Conservation (phyloP, 495 filamentous ascomycete genomes). For the Neurospora sp. region DNA sequence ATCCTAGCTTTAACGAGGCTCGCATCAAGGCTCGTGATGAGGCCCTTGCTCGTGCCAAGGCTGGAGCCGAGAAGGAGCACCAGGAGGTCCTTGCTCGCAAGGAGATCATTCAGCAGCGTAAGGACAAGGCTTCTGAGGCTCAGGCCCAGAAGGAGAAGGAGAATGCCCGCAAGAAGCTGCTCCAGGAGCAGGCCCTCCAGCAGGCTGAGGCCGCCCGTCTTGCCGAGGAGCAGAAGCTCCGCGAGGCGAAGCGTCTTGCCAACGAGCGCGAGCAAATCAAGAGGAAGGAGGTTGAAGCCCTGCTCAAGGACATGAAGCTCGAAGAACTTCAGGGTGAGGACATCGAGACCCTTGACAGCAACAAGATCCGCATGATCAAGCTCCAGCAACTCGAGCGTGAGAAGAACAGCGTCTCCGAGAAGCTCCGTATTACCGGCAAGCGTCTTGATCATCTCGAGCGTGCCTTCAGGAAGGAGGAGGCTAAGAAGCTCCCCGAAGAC, state of each 20-base stretch:
- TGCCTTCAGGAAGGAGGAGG: slow-evolving; percentile 87
- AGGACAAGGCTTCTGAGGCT: slow-evolving; percentile 79
- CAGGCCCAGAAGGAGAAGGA: slow-evolving; percentile 83
- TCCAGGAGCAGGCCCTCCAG: slow-evolving; percentile 72
- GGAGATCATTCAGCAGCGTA: slow-evolving; percentile 88
- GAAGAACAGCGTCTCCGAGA: slow-evolving; percentile 88
- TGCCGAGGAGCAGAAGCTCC: slow-evolving; percentile 79
- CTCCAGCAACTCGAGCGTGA: slow-evolving; percentile 92
- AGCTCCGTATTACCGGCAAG: slow-evolving; percentile 82
- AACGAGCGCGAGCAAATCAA: slow-evolving; percentile 87
- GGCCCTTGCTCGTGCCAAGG: slow-evolving; percentile 68
- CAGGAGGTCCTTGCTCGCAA: slow-evolving; percentile 78
- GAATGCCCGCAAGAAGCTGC: slow-evolving; percentile 72
- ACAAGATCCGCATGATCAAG: slow-evolving; percentile 85
- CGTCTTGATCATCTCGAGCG: slow-evolving; percentile 96
- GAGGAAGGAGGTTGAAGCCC: slow-evolving; percentile 87
- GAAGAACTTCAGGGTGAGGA: slow-evolving; percentile 72
- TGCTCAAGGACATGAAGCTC: slow-evolving; percentile 86
- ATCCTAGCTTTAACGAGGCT: slow-evolving; percentile 72
- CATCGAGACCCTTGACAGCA: slow-evolving; percentile 72
- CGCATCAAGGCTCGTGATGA: slow-evolving; percentile 68
- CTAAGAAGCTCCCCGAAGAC: slow-evolving; percentile 81
- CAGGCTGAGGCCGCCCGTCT: slow-evolving; percentile 82
- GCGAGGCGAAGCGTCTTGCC: slow-evolving; percentile 77
- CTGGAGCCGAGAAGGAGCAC: slow-evolving; percentile 85